phyloP scores from a whole-genome alignment of 164 flowering plant species.

The Akebia trifoliata region DNA sequence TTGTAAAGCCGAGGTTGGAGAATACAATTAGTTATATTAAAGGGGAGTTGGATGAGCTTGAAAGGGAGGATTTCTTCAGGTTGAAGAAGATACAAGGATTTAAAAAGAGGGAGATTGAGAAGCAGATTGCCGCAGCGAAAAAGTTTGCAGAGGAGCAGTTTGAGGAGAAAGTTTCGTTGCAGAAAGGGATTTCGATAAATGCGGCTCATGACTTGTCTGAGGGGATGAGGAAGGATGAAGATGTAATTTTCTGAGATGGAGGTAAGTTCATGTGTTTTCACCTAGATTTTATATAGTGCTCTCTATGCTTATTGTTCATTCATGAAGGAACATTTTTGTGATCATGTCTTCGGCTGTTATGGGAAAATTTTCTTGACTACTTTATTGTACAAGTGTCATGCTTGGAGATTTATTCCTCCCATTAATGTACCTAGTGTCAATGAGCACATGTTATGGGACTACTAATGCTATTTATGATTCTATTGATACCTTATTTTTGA shows the following conservation, averaged over 20 bases:
- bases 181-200: conserved; percentile 57
- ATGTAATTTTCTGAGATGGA: conserved; percentile 60
- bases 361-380: too few species aligned
- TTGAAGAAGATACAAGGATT: conserved; percentile 92
- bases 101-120: conserved; percentile 81
- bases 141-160: conserved; percentile 62
- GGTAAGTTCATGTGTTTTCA: conserved; percentile 13
- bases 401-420: too few species aligned
- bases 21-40: conserved; percentile 81
- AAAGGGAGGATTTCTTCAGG: conserved; percentile 93
- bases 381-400: too few species aligned
- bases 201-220: conserved; percentile 52
- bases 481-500: too few species aligned
- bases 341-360: too few species aligned
- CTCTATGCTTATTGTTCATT: conserved; percentile 27
- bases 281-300: conserved; percentile 8
- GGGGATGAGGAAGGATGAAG: conserved; percentile 57
- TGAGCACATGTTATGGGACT: too few species aligned
- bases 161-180: conserved; percentile 60
- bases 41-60: conserved; percentile 91
- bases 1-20: conserved; percentile 88
- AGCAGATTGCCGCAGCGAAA: conserved; percentile 49
- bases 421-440: too few species aligned
- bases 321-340: background rate
- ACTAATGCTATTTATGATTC: too few species aligned